phyloP scores from a whole-genome alignment of 768 basidiomycete species.

The Peribolospora kevripleyi region DNA sequence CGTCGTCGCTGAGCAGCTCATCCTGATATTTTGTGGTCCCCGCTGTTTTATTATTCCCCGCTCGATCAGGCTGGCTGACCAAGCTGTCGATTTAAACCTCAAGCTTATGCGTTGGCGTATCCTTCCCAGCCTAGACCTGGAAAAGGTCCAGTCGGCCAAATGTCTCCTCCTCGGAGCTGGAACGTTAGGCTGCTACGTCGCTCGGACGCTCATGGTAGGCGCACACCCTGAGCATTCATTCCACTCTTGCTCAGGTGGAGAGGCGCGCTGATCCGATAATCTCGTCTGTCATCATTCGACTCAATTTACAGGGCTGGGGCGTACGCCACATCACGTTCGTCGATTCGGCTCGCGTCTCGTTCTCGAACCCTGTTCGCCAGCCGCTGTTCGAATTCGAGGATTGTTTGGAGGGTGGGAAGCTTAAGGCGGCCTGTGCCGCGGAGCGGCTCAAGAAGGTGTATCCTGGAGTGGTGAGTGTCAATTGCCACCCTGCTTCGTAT shows the following conservation, averaged over 20 bases:
- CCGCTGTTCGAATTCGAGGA: slow-evolving; percentile 90
- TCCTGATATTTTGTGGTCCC: neutral
- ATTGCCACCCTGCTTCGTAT: neutral
- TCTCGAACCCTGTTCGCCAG: slow-evolving; percentile 92
- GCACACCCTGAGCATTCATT: slow-evolving; percentile 3
- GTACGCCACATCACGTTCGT: slow-evolving; percentile 78
- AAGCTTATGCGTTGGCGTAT: slow-evolving; percentile 98
- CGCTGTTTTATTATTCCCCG: neutral
- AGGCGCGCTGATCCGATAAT: neutral
- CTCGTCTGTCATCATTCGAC: neutral
- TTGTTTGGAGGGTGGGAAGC: slow-evolving; percentile 72
- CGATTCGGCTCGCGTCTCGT: slow-evolving; percentile 74
- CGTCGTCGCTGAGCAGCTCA: neutral
- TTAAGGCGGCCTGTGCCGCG: slow-evolving; percentile 79
- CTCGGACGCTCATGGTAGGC: slow-evolving; percentile 61
- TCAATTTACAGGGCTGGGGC: slow-evolving; percentile 56
- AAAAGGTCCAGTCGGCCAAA: slow-evolving; percentile 51
- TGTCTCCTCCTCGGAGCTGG: slow-evolving; percentile 84
- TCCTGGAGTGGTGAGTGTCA: slow-evolving; percentile 56
- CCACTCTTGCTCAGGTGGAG: neutral
- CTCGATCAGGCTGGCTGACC: slow-evolving; percentile 49
- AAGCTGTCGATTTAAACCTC: slow-evolving; percentile 91
- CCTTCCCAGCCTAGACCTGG: slow-evolving; percentile 63
- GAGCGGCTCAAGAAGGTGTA: slow-evolving; percentile 62
- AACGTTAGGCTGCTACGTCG: slow-evolving; percentile 88